phyloP scores from a whole-genome alignment of 306 rosid genomes.

The Comarum palustre region DNA sequence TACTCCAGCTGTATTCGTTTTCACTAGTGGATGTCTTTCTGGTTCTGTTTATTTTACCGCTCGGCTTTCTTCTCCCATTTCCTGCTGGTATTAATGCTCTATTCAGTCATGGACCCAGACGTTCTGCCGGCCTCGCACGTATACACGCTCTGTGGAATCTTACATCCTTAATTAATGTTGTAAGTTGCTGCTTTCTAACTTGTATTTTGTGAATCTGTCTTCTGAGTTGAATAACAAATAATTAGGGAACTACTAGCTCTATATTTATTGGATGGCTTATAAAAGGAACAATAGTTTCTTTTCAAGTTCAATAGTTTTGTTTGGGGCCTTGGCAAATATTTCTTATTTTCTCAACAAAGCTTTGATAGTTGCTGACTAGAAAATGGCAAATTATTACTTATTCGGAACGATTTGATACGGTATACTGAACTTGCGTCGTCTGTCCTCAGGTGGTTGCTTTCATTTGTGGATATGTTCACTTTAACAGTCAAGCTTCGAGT shows the following conservation, averaged over 20 bases:
- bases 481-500: constrained; percentile 54
- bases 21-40: constrained; percentile 82
- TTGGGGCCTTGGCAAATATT: background rate
- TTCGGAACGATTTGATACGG: background rate
- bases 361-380: background rate
- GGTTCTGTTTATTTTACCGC: constrained; percentile 84
- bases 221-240: background rate
- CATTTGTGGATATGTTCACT: constrained; percentile 87
- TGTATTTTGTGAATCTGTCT: background rate
- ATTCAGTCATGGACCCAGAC: constrained; percentile 97
- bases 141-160: constrained; percentile 90
- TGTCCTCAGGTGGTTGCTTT: constrained; percentile 75
- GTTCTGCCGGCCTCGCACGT: constrained; percentile 96
- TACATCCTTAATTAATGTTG: constrained; percentile 80
- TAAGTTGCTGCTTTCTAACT: constrained; percentile 42
- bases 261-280: background rate
- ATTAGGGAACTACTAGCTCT: background rate
- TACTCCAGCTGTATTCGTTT: constrained; percentile 90
- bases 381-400: background rate
- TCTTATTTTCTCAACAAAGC: background rate
- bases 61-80: constrained; percentile 89
- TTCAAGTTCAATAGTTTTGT: background rate
- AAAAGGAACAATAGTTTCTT: background rate
- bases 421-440: background rate
- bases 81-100: constrained; percentile 99